Evolutionary conservation across 495 filamentous ascomycete species (phyloP), one percentile per base, ranked within the genome.

Genomic region (Penicillium lividum): DNA sequence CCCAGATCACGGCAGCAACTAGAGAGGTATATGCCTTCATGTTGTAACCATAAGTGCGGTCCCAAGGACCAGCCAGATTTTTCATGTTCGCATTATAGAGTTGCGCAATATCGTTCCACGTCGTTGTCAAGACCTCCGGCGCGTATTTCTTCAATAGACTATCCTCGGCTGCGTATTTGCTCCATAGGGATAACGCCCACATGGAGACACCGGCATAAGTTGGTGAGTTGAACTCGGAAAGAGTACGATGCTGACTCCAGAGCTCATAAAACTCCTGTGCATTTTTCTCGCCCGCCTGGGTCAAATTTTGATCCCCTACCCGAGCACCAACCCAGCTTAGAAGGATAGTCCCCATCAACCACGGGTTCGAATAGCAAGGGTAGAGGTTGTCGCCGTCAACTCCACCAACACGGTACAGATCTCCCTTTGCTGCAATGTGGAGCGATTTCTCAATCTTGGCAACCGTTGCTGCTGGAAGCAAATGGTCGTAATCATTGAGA

Each of bases 341-440:
- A 9, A 69, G 60, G 13, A 78, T 67, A 0, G 74, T 72, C 47
- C 76, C 64, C 76, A 78, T 78, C n/a, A 78, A 43, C 60, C 70
- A 75, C 10, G 75, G 67, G 57, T 78, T 78, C 0, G 69, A 73
- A 57, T 78, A 77, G 8, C 72, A 70, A 1, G 76, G 76, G 51
- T 76, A 77, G 5, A 77, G 58, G 48, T 78, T 78, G 31, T 78
- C 76, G n/a, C 57, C 67, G 34, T 78, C 73, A 11, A 77, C 69
- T 7, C 73, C 74, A 28, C 74, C 74, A 42, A 78, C 76, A 5
- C 76, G 70, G 33, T 78, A 78, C 10, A 53, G 56, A 49, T 78
- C 76, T 1, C 76, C 76, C 27, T 71, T 59, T 5, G 74, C 74
- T 18, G 57, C 64, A 57, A 75, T 73, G 51, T 69, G 65, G 6